Evolutionary conservation across 257 asterid species (phyloP), one percentile per base, ranked within the genome.

Genomic region (Misopates orontium): DNA sequence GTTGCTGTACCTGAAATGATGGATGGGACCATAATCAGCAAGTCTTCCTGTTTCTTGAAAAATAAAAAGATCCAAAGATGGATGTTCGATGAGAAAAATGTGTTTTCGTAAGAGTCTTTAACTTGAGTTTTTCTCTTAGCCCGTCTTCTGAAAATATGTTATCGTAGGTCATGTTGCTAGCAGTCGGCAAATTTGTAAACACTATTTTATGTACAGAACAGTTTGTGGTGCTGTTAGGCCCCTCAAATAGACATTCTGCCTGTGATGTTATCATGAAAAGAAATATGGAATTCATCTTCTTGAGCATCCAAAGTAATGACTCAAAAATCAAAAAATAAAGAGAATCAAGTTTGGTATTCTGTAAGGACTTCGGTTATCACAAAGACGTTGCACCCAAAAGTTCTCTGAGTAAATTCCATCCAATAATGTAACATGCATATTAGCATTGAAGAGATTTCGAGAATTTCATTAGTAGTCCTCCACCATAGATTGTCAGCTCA

Each of bases 391-490:
- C 31, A 58, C 23, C 54, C 24, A 5, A 44, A 60, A 71, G 36
- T 14, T 57, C 60, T 17, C 11, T 67, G 39, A 22, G 17, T 56
- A 31, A 21, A 66, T 45, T 58, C 55, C 13, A 31, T 58, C 44
- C 23, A 32, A 72, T 11, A 19, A 20, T 53, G 61, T 10, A 74
- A 40, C 72, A 57, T 62, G 21, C 11, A 36, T 45, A 14, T 44
- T 44, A 42, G n/a, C 44, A 52, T 64, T 58, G 51, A 64, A 10
- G n/a, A n/a, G 47, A 69, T 61, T 28, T 51, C 40, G 59, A 21
- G 52, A 63, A 16, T 44, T 40, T 57, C 56, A 63, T 72, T 19
- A 5, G 31, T 60, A 64, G 40, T 39, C 48, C 2, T 50, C 18
- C 9, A 22, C 22, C 17, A 56, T 19, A 16, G 24, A 16, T 42